These are phyloP conservation scores for Aspergillus pseudoterreus DNA, from an alignment of 2,329 filamentous ascomycete genomes.

Conservation along the genomic window DNA sequence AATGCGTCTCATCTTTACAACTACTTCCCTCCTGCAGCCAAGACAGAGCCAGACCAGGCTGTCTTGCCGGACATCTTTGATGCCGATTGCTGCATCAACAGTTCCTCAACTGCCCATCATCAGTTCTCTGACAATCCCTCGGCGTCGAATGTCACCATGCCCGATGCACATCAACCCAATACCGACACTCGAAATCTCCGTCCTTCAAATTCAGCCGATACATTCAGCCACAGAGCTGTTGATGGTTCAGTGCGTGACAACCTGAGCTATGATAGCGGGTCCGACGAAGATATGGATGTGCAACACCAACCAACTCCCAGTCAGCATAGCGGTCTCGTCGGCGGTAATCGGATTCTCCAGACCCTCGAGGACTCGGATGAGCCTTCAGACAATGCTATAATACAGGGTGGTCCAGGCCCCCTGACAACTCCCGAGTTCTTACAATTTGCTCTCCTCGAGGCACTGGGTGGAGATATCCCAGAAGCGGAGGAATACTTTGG, in stretches of 20 bases:
- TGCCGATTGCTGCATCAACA: conserved; percentile 19
- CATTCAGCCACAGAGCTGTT: conserved; percentile 17
- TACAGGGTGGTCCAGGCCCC: conserved; percentile 7
- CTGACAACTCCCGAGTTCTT: conserved; percentile 20
- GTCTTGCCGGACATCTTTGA: conserved; percentile 28
- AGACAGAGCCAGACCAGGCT: conserved; percentile 16
- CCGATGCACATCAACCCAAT: background rate
- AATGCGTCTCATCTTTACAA: conserved; percentile 28
- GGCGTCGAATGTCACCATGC: background rate
- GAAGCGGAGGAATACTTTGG: conserved; percentile 16
- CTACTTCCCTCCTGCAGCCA: conserved; percentile 21
- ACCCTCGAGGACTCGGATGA: conserved; percentile 4
- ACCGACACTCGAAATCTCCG: conserved; percentile 1
- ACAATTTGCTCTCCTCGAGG: conserved; percentile 20
- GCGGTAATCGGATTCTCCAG: background rate
- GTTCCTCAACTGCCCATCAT: background rate
- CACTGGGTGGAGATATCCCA: conserved; percentile 18
- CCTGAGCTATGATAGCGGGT: conserved; percentile 9
- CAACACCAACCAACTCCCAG: conserved; percentile 5
- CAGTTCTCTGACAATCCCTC: background rate
- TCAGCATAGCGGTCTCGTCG: conserved; percentile 2
- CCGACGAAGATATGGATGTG: conserved; percentile 10
- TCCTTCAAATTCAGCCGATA: conserved; percentile 11
- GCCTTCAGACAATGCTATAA: conserved; percentile 1
- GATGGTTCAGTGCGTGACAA: conserved; percentile 16